Conservation (phyloP, 768 basidiomycete genomes). For the Mycena albidolilacea region DNA sequence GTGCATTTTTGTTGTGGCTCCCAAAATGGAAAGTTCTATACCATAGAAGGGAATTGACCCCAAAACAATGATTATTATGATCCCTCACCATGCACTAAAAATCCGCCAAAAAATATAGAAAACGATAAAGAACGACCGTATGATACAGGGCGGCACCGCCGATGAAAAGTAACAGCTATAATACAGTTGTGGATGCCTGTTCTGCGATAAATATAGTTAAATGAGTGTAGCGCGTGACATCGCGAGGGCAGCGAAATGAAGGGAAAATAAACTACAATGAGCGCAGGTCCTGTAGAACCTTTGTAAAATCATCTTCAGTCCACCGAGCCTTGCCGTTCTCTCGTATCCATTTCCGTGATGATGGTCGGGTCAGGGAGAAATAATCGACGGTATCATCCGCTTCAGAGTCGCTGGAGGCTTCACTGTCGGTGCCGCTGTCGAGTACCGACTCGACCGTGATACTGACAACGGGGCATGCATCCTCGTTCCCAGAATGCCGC, state of each 20-base stretch:
- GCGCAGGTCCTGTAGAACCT: conserved; percentile 35
- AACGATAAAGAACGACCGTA: neutral
- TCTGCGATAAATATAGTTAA: conserved; percentile 1
- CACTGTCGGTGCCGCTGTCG: conserved; percentile 28
- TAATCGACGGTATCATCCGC: conserved; percentile 3
- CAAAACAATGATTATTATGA: neutral
- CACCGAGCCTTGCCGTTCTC: conserved; percentile 35
- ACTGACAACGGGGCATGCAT: neutral
- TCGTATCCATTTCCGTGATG: conserved; percentile 33
- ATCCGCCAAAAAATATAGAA: neutral
- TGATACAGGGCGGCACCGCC: conserved; percentile 13
- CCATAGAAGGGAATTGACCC: no score
- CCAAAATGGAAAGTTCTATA: no score
- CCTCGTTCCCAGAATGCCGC: conserved; percentile 14
- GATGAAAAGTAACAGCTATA: conserved; percentile 11
- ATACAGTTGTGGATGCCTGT: conserved; percentile 18
- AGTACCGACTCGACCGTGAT: conserved; percentile 17
- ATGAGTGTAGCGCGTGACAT: conserved; percentile 4
- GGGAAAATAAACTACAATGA: conserved; percentile 1
- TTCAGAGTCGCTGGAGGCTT: conserved; percentile 26
- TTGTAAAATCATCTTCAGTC: conserved; percentile 36
- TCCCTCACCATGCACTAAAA: no score
- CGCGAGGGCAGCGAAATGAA: neutral
- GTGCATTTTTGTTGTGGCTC: no score
- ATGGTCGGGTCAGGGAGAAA: neutral